Conservation (phyloP, 2,329 filamentous ascomycete genomes). For the Cyphellophora europaea region DNA sequence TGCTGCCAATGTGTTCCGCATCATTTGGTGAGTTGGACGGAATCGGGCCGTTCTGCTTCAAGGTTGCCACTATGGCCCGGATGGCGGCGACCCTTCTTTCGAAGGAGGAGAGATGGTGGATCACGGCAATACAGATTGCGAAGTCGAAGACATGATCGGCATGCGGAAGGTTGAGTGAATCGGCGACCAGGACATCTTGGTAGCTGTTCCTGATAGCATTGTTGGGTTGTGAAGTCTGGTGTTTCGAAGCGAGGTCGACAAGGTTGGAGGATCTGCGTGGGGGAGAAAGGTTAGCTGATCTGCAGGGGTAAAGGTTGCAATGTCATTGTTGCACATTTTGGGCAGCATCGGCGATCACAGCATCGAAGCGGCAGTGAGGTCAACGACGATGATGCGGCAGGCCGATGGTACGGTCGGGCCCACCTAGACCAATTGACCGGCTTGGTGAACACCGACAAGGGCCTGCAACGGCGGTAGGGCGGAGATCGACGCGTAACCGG, state of each 20-base stretch:
- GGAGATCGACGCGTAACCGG: too few species aligned
- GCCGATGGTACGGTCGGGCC: too few species aligned
- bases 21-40: too few species aligned
- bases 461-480: too few species aligned
- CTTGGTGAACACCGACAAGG: too few species aligned
- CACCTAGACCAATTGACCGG: too few species aligned
- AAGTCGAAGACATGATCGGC: constrained; percentile 62
- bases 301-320: too few species aligned
- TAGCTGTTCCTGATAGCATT: constrained; percentile 45
- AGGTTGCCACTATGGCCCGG: constrained; percentile 59
- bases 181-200: constrained; percentile 49
- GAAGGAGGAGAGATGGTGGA: constrained; percentile 82
- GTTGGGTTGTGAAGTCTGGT: constrained; percentile 43
- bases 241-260: constrained; percentile 46
- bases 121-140: constrained; percentile 84
- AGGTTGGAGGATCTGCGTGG: constrained; percentile 49
- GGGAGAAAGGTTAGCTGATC: too few species aligned
- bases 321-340: constrained; percentile 49
- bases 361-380: constrained; percentile 45
- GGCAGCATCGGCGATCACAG: constrained; percentile 48
- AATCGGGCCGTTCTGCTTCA: too few species aligned
- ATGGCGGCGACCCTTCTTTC: constrained; percentile 66
- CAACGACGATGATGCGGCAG: too few species aligned
- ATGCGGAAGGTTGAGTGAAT: constrained; percentile 77
- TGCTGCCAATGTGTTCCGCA: too few species aligned